A percentile compares a stretch with the other conserved stretches of the same genome.
Evolutionary conservation across 2,329 filamentous ascomycete genomes (phyloP).

Genomic region (Beauveria australis): DNA sequence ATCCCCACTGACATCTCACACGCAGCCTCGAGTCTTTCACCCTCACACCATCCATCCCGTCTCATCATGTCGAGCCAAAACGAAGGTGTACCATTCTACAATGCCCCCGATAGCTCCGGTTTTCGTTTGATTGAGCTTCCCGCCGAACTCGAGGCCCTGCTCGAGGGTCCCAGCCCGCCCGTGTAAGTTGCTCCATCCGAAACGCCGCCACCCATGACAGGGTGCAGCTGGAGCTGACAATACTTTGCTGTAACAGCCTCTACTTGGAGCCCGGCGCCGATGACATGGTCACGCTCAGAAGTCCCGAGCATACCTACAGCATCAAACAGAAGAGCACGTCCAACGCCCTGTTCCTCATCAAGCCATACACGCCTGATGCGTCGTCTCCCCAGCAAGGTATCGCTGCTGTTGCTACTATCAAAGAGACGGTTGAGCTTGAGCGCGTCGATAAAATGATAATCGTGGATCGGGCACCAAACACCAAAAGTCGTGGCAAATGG

Average conservation of each 20-base stretch:
- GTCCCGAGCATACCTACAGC: conserved; percentile 44
- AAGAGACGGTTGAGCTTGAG: conserved; percentile 55
- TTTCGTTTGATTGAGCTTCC: conserved; percentile 58
- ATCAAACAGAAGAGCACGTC: conserved; percentile 61
- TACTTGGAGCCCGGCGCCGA: conserved; percentile 39
- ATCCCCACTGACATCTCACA: background rate
- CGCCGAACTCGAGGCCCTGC: conserved; percentile 45
- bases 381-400: conserved; percentile 28
- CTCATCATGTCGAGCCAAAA: conserved; percentile 37
- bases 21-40: background rate
- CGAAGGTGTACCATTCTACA: conserved; percentile 41
- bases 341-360: conserved; percentile 53
- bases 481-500: conserved; percentile 43
- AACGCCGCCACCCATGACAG: background rate
- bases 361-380: conserved; percentile 18
- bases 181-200: conserved; percentile 31
- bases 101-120: conserved; percentile 38
- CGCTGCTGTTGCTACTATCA: conserved; percentile 45
- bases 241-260: conserved; percentile 26
- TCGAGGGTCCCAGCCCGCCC: conserved; percentile 46
- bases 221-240: background rate
- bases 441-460: conserved; percentile 41
- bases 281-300: conserved; percentile 42
- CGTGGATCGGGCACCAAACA: conserved; percentile 18
- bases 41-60: background rate